Percentiles rank a stretch among this genome's conserved stretches.
These are phyloP conservation scores for Lentinula guzmanii DNA, from an alignment of 768 basidiomycete species.

Conservation along the genomic window DNA sequence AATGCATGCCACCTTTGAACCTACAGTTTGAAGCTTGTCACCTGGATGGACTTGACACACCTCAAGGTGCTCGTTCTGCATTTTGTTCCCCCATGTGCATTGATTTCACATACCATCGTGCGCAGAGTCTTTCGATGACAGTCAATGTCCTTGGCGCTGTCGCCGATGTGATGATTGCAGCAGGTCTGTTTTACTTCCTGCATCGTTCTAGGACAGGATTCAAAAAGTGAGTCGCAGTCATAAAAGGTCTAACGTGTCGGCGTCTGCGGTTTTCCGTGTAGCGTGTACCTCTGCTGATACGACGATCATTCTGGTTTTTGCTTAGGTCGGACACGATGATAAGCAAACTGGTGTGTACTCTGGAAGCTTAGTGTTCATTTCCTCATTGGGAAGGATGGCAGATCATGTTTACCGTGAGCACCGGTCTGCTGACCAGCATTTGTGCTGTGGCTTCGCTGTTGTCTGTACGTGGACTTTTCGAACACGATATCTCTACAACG, in stretches of 20 bases:
- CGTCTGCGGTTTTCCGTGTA: not conserved
- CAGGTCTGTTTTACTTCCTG: constrained; percentile 42
- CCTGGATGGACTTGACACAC: constrained; percentile 34
- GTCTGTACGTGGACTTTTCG: constrained; percentile 21
- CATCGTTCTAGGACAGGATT: constrained; percentile 48
- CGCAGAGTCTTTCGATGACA: constrained; percentile 48
- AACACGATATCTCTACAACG: not conserved
- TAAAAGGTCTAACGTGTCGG: not conserved
- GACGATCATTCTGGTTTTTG: constrained; percentile 1
- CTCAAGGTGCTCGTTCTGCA: constrained; percentile 31
- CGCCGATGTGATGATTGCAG: constrained; percentile 45
- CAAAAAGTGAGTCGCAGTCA: constrained; percentile 30
- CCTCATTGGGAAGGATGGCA: constrained; percentile 10
- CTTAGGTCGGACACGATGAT: constrained; percentile 41
- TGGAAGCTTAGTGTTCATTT: not conserved
- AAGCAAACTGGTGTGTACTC: constrained; percentile 22
- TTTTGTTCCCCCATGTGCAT: not conserved
- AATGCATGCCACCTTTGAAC: not conserved
- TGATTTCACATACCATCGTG: constrained; percentile 3
- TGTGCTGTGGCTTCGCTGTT: constrained; percentile 38
- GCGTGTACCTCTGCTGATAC: constrained; percentile 10
- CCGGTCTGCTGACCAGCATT: constrained; percentile 34
- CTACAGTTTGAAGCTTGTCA: constrained; percentile 34
- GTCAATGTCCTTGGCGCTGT: constrained; percentile 48
- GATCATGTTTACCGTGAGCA: constrained; percentile 36